Base-by-base conservation (phyloP, 2,329 filamentous ascomycete species). In the Colletotrichum sp. region DNA sequence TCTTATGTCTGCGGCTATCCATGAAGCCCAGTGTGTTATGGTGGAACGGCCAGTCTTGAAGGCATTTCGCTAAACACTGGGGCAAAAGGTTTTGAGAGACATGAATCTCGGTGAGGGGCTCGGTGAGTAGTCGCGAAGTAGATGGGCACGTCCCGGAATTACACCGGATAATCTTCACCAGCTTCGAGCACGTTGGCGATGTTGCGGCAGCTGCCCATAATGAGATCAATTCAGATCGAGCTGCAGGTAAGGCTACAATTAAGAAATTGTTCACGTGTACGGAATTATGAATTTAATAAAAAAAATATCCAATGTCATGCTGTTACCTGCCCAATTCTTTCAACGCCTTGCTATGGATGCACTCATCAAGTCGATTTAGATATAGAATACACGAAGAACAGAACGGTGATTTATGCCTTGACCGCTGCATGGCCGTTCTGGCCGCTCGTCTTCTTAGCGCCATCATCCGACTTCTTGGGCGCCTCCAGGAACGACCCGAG, bases 401-500 rank as follows among this genome's bases (percentile, higher is more conserved):
- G 1, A 15, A 16, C 26, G 18, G 12, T 0, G n/a, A 32, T 0
- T 4, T 49, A 76, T 2, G 70, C 70, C 34, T 74, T 76, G 8
- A 52, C 59, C 15, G 57, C 36, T 4, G 59, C 49, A 52, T 69
- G 70, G 4, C 59, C 74, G 30, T 73, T 74, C 18, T 39, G 74
- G 1, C 44, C 64, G 8, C 9, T 60, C 12, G 70, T 16, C 57
- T 36, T 76, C n/a, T 36, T 28, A 0, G 26, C 24, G 15, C 21
- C 26, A n/a, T 68, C 64, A 4, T 55, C 64, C 2, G 32, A 18
- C 16, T 44, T 72, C 30, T 52, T 80, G 80, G 80, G 72, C 1
- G 80, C 72, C 70, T 85, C 90, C 39, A 93, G 73, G 69, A 89
- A 90, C 3, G 91, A 90, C 6, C 90, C 89, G 24, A 92, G 77